phyloP scores from a whole-genome alignment of 2,329 filamentous ascomycete species.

The Pochonia chlamydosporia region DNA sequence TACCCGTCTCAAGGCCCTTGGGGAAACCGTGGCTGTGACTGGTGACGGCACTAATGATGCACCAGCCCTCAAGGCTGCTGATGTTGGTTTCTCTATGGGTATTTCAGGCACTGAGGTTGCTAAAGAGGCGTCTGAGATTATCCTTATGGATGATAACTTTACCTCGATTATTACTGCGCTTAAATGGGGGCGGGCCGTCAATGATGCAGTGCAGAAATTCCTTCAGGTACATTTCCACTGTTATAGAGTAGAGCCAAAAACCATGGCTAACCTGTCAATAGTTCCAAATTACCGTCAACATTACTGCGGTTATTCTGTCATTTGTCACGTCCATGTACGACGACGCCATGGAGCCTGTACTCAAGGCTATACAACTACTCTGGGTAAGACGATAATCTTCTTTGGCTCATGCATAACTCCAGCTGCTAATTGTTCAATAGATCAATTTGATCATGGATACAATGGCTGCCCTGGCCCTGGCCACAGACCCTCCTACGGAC shows the following conservation, averaged over 20 bases:
- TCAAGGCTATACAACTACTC: slow-evolving; percentile 60
- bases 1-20: slow-evolving; percentile 42
- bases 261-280: not conserved
- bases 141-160: slow-evolving; percentile 63
- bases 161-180: slow-evolving; percentile 60
- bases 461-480: slow-evolving; percentile 59
- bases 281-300: slow-evolving; percentile 66
- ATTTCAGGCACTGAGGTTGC: slow-evolving; percentile 63
- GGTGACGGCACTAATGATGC: slow-evolving; percentile 64
- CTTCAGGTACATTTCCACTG: slow-evolving; percentile 39
- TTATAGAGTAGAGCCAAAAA: not conserved
- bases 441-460: slow-evolving; percentile 69
- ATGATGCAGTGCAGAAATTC: slow-evolving; percentile 64
- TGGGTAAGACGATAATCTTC: too few species aligned
- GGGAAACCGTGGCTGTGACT: slow-evolving; percentile 56
- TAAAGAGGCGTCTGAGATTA: slow-evolving; percentile 63
- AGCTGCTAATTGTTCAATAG: too few species aligned
- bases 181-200: slow-evolving; percentile 62
- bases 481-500: slow-evolving; percentile 55
- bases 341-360: slow-evolving; percentile 46
- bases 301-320: slow-evolving; percentile 61
- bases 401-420: too few species aligned
- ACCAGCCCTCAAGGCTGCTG: slow-evolving; percentile 57
- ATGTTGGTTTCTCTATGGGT: slow-evolving; percentile 64
- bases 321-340: slow-evolving; percentile 58